Evolutionary conservation across 768 basidiomycete genomes (phyloP), one percentile per base, ranked within the genome.

Genomic region (Suillus weaverae): DNA sequence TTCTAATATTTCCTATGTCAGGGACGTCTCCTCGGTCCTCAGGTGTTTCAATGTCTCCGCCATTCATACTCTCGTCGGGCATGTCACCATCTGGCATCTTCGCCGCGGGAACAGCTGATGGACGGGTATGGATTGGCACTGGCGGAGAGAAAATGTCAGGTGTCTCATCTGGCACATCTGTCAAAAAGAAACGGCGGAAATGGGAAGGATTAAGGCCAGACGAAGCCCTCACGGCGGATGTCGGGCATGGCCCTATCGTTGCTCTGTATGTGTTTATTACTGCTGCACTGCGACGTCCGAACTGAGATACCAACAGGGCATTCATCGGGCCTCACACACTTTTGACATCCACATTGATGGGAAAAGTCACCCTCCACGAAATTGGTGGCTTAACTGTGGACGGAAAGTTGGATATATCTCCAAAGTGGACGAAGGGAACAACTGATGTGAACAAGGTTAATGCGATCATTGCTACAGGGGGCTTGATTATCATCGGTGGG

Each of bases 91-190:
- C 77, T 5, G 91, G 89, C 0, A 71, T 87, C 38, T 71, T 93
- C 20, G 90, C 87, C 16, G 89, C 86, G 7, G 87, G 90, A 6
- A 90, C 88, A 1, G 92, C 91, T 10, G 90, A 94, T 71, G 92
- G 92, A 4, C 84, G 85, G 44, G 70, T 94, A 5, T 87, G 86
- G 80, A 68, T 92, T 32, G 90, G 91, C 14, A 82, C 83, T 11
- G 86, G 91, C 4, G 91, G 89, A 7, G 88, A 89, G 71, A 90
- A 85, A 70, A 62, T 50, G 53, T 65, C 64, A 44, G 70, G 14
- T 57, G 61, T 63, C 39, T 67, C 64, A 8, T 66, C 66, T 22
- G 60, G 63, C 44, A 50, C 68, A 16, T 36, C 62, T 30, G 71
- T 71, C 46, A 77, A 81, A 71, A 88, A 86, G 76, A 86, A 84